phyloP scores from a whole-genome alignment of 306 rosid genomes.

The Luffa aegyptiaca region DNA sequence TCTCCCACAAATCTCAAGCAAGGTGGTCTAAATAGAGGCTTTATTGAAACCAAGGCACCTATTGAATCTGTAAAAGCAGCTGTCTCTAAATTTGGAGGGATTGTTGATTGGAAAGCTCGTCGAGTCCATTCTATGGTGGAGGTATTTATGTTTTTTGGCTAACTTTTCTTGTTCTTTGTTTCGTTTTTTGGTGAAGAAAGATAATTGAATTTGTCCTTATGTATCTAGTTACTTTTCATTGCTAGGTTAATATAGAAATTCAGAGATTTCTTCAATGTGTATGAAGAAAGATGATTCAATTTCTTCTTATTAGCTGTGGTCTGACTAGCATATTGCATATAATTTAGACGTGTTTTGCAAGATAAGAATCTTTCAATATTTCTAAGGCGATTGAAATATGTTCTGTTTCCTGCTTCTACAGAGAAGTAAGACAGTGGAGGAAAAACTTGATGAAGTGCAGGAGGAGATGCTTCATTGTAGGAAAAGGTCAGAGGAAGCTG shows the following conservation, averaged over 20 bases:
- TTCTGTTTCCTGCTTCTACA: conserved; percentile 18
- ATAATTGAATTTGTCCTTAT: neutral
- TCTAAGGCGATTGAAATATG: neutral
- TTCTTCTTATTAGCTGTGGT: neutral
- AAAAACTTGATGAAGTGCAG: conserved; percentile 65
- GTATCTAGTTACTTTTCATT: neutral
- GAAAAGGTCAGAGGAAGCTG: conserved; percentile 51
- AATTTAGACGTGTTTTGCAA: neutral
- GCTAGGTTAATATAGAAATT: neutral
- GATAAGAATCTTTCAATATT: neutral
- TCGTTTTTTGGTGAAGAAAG: neutral
- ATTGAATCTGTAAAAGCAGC: conserved; percentile 94
- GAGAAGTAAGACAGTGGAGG: conserved; percentile 65
- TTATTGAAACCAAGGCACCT: conserved; percentile 75
- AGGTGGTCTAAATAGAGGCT: conserved; percentile 35
- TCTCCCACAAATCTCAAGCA: conserved; percentile 26
- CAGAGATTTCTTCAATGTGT: neutral
- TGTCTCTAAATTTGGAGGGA: conserved; percentile 95
- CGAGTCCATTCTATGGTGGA: conserved; percentile 75
- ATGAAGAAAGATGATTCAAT: neutral
- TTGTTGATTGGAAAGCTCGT: conserved; percentile 98
- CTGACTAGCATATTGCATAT: neutral
- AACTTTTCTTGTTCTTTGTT: neutral
- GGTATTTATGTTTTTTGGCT: conserved; percentile 30
- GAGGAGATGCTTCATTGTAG: conserved; percentile 59